phyloP scores from a whole-genome alignment of 2,329 filamentous ascomycete genomes.

The Xylaria sp. region DNA sequence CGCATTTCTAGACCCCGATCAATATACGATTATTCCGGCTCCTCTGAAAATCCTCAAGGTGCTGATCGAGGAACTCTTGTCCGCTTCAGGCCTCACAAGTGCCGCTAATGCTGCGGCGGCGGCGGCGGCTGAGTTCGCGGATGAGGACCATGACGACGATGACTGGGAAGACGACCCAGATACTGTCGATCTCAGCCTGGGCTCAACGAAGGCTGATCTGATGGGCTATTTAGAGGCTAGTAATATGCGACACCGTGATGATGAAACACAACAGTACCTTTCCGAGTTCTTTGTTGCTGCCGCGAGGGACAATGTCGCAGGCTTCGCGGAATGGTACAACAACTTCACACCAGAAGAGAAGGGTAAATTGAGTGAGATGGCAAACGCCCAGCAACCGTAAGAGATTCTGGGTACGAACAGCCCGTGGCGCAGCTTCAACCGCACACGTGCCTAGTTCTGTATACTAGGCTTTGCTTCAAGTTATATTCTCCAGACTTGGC shows the following conservation, averaged over 20 bases:
- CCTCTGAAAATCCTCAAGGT: constrained; percentile 97
- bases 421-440: background rate
- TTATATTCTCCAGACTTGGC: background rate
- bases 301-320: constrained; percentile 65
- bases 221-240: constrained; percentile 78
- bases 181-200: constrained; percentile 79
- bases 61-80: constrained; percentile 88
- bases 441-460: background rate
- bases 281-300: constrained; percentile 80
- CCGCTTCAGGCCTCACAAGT: constrained; percentile 74
- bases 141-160: constrained; percentile 78
- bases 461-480: no score
- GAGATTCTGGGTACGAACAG: no score
- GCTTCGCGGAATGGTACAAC: constrained; percentile 68
- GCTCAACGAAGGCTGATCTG: constrained; percentile 76
- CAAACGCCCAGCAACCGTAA: constrained; percentile 48
- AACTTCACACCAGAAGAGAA: constrained; percentile 67
- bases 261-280: constrained; percentile 89
- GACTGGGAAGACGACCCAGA: constrained; percentile 91
- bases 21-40: constrained; percentile 87
- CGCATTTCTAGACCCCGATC: constrained; percentile 75
- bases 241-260: constrained; percentile 76
- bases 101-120: constrained; percentile 72
- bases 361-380: constrained; percentile 65
- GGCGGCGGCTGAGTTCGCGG: constrained; percentile 64